Conservation (phyloP, 2,329 filamentous ascomycete species). For the Tolypocladium guangdongense region DNA sequence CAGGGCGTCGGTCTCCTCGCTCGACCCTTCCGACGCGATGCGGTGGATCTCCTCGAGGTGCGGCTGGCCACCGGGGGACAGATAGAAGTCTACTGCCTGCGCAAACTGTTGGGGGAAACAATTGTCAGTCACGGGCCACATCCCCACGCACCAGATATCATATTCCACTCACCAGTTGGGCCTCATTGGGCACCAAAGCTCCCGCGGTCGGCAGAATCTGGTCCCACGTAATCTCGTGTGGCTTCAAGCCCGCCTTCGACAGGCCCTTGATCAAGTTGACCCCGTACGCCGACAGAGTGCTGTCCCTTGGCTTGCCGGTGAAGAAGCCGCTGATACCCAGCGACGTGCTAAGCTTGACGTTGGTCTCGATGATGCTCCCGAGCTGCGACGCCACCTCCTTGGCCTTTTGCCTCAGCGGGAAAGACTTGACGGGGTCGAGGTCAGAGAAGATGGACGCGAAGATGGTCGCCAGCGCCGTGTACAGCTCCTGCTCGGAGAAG, state of each 20-base stretch:
- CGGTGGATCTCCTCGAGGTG: conserved; percentile 51
- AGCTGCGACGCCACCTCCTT: conserved; percentile 47
- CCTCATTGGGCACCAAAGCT: conserved; percentile 60
- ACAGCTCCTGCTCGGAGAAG: conserved; percentile 43
- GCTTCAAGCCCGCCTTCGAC: conserved; percentile 49
- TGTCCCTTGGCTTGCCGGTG: conserved; percentile 37
- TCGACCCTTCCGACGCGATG: conserved; percentile 43
- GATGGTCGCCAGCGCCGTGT: conserved; percentile 53
- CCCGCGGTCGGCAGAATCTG: conserved; percentile 58
- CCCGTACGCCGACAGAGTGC: conserved; percentile 52
- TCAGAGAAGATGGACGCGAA: conserved; percentile 57
- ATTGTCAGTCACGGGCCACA: not conserved
- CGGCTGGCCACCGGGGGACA: conserved; percentile 42
- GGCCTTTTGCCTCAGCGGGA: conserved; percentile 48
- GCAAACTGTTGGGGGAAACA: conserved; percentile 40
- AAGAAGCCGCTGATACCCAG: conserved; percentile 33
- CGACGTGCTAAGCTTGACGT: conserved; percentile 47
- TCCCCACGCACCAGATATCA: too few relatives aligned
- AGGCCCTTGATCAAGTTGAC: conserved; percentile 53
- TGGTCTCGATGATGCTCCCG: conserved; percentile 49
- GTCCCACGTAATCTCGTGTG: conserved; percentile 58
- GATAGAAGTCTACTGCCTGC: conserved; percentile 63
- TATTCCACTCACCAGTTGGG: conserved; percentile 42
- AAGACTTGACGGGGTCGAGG: conserved; percentile 55
- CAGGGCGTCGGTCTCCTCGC: conserved; percentile 47